These are phyloP conservation scores for Colletotrichum spaethianum DNA, from an alignment of 2,329 filamentous ascomycete genomes.

Conservation along the genomic window DNA sequence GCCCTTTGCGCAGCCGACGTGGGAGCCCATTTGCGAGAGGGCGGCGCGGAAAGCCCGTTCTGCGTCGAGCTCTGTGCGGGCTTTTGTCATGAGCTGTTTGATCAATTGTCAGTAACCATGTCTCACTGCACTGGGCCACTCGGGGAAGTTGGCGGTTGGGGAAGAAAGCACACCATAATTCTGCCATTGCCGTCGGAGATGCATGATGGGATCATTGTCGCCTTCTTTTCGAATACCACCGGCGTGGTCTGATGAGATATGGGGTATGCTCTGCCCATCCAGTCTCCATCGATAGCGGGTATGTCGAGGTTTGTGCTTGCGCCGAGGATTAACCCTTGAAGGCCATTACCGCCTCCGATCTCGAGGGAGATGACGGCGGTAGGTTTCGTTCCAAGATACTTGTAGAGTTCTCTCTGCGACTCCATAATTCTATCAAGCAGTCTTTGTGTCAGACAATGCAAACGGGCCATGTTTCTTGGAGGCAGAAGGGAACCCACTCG, in stretches of 20 bases:
- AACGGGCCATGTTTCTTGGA: no score
- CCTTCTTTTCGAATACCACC: slow-evolving; percentile 50
- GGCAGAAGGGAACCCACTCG: neutral
- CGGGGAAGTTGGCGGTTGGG: neutral
- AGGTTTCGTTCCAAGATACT: slow-evolving; percentile 57
- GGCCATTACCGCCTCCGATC: slow-evolving; percentile 76
- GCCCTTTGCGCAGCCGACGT: slow-evolving; percentile 63
- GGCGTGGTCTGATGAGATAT: slow-evolving; percentile 69
- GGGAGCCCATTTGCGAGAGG: slow-evolving; percentile 68
- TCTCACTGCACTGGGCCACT: neutral
- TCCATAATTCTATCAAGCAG: slow-evolving; percentile 54
- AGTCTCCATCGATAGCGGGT: slow-evolving; percentile 67
- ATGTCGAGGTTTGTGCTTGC: slow-evolving; percentile 66
- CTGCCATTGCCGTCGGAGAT: slow-evolving; percentile 49
- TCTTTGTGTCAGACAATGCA: neutral
- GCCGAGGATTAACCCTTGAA: slow-evolving; percentile 70
- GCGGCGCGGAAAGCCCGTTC: slow-evolving; percentile 67
- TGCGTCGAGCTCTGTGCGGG: slow-evolving; percentile 61
- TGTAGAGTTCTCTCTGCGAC: slow-evolving; percentile 66
- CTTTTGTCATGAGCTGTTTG: slow-evolving; percentile 59
- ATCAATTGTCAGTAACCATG: neutral
- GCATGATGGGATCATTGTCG: slow-evolving; percentile 50
- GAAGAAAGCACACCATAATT: slow-evolving; percentile 51
- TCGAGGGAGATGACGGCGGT: slow-evolving; percentile 57
- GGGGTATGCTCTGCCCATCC: slow-evolving; percentile 70